These are phyloP conservation scores for Echeveria elegans DNA, from an alignment of 164 flowering plant genomes.

Conservation along the genomic window DNA sequence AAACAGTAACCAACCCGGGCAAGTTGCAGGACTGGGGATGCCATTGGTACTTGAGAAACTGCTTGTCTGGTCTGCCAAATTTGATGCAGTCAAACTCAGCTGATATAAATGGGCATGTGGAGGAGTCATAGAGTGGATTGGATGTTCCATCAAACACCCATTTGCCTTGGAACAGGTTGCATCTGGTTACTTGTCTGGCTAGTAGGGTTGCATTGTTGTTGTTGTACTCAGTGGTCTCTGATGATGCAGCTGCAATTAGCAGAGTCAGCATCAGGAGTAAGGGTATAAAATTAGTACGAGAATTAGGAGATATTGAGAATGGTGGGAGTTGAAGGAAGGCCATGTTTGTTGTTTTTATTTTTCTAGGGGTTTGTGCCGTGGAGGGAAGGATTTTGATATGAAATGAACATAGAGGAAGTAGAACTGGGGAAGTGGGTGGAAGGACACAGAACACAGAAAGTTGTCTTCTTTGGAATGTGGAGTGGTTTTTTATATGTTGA, in stretches of 20 bases:
- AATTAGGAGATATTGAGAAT: too few species aligned
- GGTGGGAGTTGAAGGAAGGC: too few species aligned
- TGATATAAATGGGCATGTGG: conserved; percentile 20
- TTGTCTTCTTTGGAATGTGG: neutral
- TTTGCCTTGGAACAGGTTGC: conserved; percentile 20
- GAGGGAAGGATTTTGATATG: neutral
- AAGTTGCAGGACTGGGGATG: conserved; percentile 18
- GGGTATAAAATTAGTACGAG: too few species aligned
- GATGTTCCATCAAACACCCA: conserved; percentile 22
- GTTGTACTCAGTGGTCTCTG: neutral
- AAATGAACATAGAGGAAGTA: neutral
- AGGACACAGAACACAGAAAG: too few species aligned
- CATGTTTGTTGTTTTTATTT: neutral
- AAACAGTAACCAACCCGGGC: conserved; percentile 18
- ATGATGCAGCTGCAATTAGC: neutral
- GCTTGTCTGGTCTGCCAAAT: conserved; percentile 19
- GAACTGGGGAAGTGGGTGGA: neutral
- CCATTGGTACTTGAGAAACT: conserved; percentile 26
- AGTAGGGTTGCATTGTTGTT: neutral
- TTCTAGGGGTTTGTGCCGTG: too few species aligned
- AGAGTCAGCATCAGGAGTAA: neutral
- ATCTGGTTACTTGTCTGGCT: neutral
- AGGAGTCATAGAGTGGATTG: conserved; percentile 18
- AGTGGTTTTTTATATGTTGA: too few species aligned
- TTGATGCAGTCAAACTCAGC: conserved; percentile 16